These are phyloP conservation scores for Puccinia horiana DNA, from an alignment of 1,284 basidiomycete genomes.

Conservation along the genomic window DNA sequence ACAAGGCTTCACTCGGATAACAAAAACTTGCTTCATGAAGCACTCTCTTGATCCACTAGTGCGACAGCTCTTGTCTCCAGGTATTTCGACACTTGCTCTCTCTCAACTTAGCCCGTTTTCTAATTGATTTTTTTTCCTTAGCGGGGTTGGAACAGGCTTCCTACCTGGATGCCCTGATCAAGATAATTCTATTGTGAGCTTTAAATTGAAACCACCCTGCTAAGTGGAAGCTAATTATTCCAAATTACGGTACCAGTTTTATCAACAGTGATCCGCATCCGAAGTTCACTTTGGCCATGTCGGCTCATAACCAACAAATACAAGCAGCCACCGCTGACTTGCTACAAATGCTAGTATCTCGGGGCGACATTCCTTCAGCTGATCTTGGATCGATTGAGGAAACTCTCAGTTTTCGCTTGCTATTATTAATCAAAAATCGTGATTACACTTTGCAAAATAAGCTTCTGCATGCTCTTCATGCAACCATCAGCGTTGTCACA, in stretches of 20 bases:
- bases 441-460: constrained; percentile 85
- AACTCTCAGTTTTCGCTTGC: constrained; percentile 73
- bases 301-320: constrained; percentile 66
- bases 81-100: constrained; percentile 60
- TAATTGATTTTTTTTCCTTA: background rate
- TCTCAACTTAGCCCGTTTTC: constrained; percentile 21
- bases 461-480: constrained; percentile 84
- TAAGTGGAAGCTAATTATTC: background rate
- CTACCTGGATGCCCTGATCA: constrained; percentile 67
- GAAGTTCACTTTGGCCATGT: constrained; percentile 64
- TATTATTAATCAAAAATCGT: constrained; percentile 69
- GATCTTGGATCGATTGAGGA: constrained; percentile 70
- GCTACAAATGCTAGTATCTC: constrained; percentile 75
- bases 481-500: constrained; percentile 67
- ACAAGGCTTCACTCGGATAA: constrained; percentile 75
- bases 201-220: background rate
- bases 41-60: constrained; percentile 66
- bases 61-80: constrained; percentile 63
- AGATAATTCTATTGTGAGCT: constrained; percentile 32
- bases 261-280: constrained; percentile 72
- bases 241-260: constrained; percentile 63
- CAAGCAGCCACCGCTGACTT: constrained; percentile 78
- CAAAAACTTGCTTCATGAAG: constrained; percentile 66
- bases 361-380: constrained; percentile 71
- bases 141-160: constrained; percentile 58